These are phyloP conservation scores for Fusarium floridanum DNA, from an alignment of 2,329 filamentous ascomycete genomes.

Conservation along the genomic window DNA sequence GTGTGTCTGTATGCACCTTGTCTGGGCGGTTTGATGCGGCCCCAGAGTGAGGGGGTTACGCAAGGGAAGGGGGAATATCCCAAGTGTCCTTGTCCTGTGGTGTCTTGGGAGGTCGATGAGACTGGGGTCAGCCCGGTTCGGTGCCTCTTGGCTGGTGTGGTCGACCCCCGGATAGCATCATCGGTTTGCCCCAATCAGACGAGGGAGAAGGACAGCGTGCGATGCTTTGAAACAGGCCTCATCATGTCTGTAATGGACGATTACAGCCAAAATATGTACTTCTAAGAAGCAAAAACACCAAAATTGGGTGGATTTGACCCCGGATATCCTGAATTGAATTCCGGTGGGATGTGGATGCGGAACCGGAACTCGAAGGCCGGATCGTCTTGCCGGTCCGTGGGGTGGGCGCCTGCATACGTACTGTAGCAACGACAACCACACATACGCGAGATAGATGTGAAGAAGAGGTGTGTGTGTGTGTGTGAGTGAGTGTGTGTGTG, in stretches of 20 bases:
- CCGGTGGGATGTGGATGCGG: conserved; percentile 5
- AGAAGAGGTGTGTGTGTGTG: not conserved
- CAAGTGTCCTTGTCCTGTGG: not conserved
- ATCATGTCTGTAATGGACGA: not conserved
- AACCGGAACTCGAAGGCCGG: conserved; percentile 10
- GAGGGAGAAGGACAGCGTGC: not conserved
- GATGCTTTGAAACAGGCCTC: not conserved
- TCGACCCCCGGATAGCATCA: not conserved
- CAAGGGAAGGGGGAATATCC: not conserved
- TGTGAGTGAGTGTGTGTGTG: not conserved
- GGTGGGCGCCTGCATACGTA: not conserved
- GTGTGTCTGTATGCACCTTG: not conserved
- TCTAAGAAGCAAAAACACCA: conserved; percentile 1
- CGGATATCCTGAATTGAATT: conserved; percentile 1
- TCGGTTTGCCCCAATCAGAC: not conserved
- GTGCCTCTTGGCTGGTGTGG: not conserved
- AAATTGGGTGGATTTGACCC: not conserved
- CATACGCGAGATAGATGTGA: not conserved
- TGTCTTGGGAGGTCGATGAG: not conserved
- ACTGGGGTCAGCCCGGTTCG: not conserved
- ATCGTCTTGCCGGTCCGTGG: conserved; percentile 9
- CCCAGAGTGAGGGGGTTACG: not conserved
- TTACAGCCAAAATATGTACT: not conserved
- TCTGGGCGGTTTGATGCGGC: not conserved
- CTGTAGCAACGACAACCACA: not conserved